Base-by-base conservation (phyloP, 2,329 filamentous ascomycete species). In the Cladosporium austrohemisphaericum region DNA sequence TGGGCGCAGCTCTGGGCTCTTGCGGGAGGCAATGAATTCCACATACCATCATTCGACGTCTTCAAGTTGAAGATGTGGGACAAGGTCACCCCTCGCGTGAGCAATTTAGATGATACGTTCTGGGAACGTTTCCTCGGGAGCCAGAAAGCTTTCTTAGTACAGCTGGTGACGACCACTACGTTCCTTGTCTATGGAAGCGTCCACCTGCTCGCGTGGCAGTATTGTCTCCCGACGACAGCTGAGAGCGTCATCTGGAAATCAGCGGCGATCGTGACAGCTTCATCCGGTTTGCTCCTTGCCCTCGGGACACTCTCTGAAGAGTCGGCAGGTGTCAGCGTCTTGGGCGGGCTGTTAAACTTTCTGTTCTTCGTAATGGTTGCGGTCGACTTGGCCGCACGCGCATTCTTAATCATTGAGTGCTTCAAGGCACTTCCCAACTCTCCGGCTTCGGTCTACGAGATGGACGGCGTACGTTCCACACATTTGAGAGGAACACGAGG, bases 391-490 rank as follows among this genome's bases (percentile, higher is more conserved):
- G 29, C 46, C 7, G 46, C 48, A 16, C 43, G 56, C n/a, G 32
- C 32, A 11, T 58, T 52, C 18, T 29, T 58, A 1, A 51, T 57
- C 20, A 28, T 55, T 3, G 55, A 58, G 22, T 50, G 52, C 35
- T 55, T 57, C 19, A 31, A 51, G 4, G 46, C 37, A n/a, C 25
- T 57, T 3, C 38, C 51, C 6, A 40, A 58, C 44, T 49, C 51
- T 6, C 52, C 56, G 4, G n/a, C 38, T 5, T 52, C 48, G 3
- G 40, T 44, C 9, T 53, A 51, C 5, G 25, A 35, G 14, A 8
- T 56, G 52, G 37, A 38, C 55, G 14, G 36, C 29, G 2, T 57
- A 56, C 18, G 9, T 57, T 32, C 55, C 54, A 6, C 53, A 57
- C 18, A 43, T 55, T n/a, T 32, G 31, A 23, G 44, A 49, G 31